Base-by-base conservation (phyloP, 768 basidiomycete genomes). In the Psilocybe azurescens region DNA sequence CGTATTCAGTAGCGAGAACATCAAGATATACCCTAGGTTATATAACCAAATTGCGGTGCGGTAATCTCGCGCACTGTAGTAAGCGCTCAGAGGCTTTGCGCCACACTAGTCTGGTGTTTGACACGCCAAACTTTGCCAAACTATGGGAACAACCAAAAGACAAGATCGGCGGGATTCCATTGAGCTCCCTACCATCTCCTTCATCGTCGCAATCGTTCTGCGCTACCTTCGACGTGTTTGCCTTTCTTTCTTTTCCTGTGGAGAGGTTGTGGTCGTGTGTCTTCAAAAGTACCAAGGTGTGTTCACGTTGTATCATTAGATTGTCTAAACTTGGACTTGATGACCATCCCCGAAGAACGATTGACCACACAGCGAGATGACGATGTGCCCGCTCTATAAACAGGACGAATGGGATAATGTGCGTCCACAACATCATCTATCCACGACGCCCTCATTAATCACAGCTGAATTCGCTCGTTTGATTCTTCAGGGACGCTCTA, bases 41-140 rank as follows among this genome's bases (percentile, higher is more conserved):
- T 33, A 33, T 33, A 33, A 33, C 33, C 33, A 33, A 33, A 33
- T 33, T n/a, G n/a, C n/a, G n/a, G n/a, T 9, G 33, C 33, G 33
- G 33, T 33, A 33, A 33, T 33, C 33, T 33, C 33, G 33, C 33
- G 33, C 33, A 33, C 33, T 33, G 5, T 33, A 33, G 33, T 33
- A 33, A 33, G 33, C 33, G 33, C 33, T 33, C 33, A 9, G 33
- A 5, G 33, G 33, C n/a, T n/a, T n/a, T n/a, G n/a, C n/a, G n/a
- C n/a, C n/a, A n/a, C n/a, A n/a, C 4, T 11, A 14, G 39, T 1
- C 44, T 13, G 7, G 18, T 29, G 38, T 58, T 46, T 55, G 33
- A n/a, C 57, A 44, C n/a, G 18, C 64, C 64, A 65, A 65, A 65
- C 64, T 58, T 53, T n/a, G 48, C 64, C 64, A 65, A 65, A 65